These are phyloP conservation scores for Croton setiger DNA, from an alignment of 441 rosid species.

Conservation along the genomic window DNA sequence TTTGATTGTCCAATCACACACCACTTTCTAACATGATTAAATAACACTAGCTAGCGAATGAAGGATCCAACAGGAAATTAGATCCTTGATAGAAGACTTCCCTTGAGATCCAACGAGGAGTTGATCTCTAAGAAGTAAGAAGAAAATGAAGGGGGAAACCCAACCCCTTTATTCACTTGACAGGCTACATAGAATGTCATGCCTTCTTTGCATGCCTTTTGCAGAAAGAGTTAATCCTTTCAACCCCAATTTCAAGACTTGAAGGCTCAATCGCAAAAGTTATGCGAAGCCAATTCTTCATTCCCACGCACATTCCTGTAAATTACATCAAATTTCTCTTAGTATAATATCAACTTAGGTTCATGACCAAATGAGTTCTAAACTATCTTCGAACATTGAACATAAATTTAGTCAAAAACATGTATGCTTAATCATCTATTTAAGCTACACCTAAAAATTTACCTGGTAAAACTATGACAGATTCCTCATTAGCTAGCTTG, in stretches of 20 bases:
- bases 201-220: conserved; percentile 54
- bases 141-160: too few species aligned
- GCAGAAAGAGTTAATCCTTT: conserved; percentile 54
- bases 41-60: too few species aligned
- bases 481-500: conserved; percentile 58
- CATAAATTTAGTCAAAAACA: too few species aligned
- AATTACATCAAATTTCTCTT: neutral
- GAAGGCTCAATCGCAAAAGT: conserved; percentile 54
- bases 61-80: too few species aligned
- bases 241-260: conserved; percentile 51
- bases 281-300: conserved; percentile 73
- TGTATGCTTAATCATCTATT: too few species aligned
- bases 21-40: too few species aligned
- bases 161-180: too few species aligned
- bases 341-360: too few species aligned
- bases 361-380: too few species aligned
- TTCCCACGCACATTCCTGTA: conserved; percentile 25
- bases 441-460: neutral
- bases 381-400: too few species aligned
- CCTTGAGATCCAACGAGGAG: conserved; percentile 12
- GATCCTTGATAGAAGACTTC: neutral
- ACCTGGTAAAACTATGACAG: conserved; percentile 51
- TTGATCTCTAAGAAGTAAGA: neutral
- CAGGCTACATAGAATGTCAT: too few species aligned
- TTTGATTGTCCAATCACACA: too few species aligned